phyloP scores from a whole-genome alignment of 768 basidiomycete species.

The Collybia mongolica region DNA sequence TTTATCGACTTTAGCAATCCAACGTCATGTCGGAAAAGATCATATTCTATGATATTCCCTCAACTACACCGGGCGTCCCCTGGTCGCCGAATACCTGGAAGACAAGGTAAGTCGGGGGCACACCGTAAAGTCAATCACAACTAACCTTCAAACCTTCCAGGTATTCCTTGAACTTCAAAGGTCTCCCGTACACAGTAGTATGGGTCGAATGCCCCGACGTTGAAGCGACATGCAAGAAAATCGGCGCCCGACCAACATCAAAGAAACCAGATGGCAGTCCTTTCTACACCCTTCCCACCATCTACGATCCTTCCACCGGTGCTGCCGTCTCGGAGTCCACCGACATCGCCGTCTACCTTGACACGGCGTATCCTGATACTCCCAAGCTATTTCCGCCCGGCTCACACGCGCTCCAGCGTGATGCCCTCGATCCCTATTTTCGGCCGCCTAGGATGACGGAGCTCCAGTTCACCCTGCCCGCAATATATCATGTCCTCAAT shows the following conservation, averaged over 20 bases:
- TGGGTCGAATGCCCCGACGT: conserved; percentile 42
- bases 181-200: conserved; percentile 36
- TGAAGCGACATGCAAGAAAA: conserved; percentile 25
- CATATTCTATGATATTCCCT: conserved; percentile 44
- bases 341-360: conserved; percentile 41
- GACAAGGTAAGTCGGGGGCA: conserved; percentile 27
- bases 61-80: conserved; percentile 20
- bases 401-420: conserved; percentile 15
- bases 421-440: conserved; percentile 3
- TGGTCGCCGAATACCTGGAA: conserved; percentile 51
- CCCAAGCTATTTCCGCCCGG: conserved; percentile 29
- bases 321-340: conserved; percentile 32
- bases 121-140: neutral
- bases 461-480: conserved; percentile 17
- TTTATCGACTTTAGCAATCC: no score
- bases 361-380: conserved; percentile 34
- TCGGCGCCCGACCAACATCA: conserved; percentile 29
- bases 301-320: conserved; percentile 33
- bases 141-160: conserved; percentile 4
- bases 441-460: neutral
- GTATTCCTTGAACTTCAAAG: conserved; percentile 23
- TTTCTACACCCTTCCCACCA: conserved; percentile 37
- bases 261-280: conserved; percentile 23
- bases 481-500: conserved; percentile 21
- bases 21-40: conserved; percentile 17